Conservation (phyloP, 176 grass and related monocot genomes). For the Oryza officinalis region DNA sequence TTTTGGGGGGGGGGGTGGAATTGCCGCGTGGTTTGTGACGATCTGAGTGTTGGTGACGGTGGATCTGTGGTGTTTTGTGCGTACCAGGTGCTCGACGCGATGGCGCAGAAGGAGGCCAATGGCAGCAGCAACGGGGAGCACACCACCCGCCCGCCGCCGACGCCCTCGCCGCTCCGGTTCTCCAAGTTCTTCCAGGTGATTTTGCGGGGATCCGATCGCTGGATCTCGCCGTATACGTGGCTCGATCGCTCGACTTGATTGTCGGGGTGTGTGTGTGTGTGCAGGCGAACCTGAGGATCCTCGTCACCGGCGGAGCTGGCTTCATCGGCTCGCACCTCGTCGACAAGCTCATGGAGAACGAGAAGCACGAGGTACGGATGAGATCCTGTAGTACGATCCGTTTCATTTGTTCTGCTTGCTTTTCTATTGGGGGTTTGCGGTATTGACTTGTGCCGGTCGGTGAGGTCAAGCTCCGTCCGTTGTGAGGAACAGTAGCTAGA, state of each 20-base stretch:
- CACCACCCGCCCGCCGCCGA: slow-evolving; percentile 79
- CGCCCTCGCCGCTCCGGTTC: slow-evolving; percentile 92
- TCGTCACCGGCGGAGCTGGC: slow-evolving; percentile 95
- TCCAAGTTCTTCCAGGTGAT: slow-evolving; percentile 98
- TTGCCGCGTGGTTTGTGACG: slow-evolving; percentile 1
- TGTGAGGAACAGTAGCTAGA: slow-evolving; percentile 9
- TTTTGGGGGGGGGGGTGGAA: background rate
- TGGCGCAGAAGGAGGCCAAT: slow-evolving; percentile 83
- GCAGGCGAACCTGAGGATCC: slow-evolving; percentile 93
- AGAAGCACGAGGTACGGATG: slow-evolving; percentile 88
- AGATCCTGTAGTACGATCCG: slow-evolving; percentile 25
- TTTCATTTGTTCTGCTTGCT: slow-evolving; percentile 28
- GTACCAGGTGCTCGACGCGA: slow-evolving; percentile 50
- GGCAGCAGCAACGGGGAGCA: slow-evolving; percentile 63
- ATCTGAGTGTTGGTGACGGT: slow-evolving; percentile 15
- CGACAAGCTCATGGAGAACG: slow-evolving; percentile 99
- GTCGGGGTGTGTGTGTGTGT: background rate
- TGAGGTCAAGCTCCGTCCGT: slow-evolving; percentile 24
- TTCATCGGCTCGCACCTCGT: slow-evolving; percentile 99
- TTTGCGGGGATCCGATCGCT: slow-evolving; percentile 11
- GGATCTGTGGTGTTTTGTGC: slow-evolving; percentile 49
- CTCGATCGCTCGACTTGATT: background rate
- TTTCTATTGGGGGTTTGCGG: background rate
- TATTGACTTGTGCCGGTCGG: background rate
- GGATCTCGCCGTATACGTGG: slow-evolving; percentile 18